phyloP scores from a whole-genome alignment of 257 asterid genomes.

The Plantago ovata region DNA sequence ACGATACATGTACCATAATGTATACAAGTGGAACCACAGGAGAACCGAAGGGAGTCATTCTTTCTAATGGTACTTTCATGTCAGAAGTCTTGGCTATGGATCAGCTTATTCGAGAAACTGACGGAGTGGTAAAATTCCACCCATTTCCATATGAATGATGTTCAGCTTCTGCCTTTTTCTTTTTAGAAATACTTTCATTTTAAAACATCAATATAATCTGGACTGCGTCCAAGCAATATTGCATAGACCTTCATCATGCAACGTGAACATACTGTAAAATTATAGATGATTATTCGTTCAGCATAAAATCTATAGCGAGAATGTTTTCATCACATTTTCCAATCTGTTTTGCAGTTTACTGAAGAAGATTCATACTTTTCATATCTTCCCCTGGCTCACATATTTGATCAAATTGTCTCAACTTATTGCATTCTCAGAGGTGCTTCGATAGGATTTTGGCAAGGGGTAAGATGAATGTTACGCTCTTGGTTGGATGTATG shows the following conservation, averaged over 20 bases:
- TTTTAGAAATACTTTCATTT: background rate
- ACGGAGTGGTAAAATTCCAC: slow-evolving; percentile 41
- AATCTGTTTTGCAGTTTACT: slow-evolving; percentile 40
- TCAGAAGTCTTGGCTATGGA: slow-evolving; percentile 79
- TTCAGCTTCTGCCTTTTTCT: background rate
- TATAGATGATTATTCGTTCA: background rate
- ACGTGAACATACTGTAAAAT: too few relatives aligned
- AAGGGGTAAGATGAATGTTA: slow-evolving; percentile 56
- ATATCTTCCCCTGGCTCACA: slow-evolving; percentile 90
- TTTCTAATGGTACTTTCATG: slow-evolving; percentile 65
- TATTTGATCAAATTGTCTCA: slow-evolving; percentile 82
- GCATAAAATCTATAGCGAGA: background rate
- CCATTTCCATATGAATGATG: background rate
- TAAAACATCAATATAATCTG: background rate
- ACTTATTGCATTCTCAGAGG: slow-evolving; percentile 66
- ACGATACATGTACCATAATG: slow-evolving; percentile 74
- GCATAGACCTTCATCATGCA: too few relatives aligned
- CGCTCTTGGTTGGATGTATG: background rate
- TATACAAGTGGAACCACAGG: slow-evolving; percentile 98
- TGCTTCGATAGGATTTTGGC: slow-evolving; percentile 93
- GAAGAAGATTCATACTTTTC: slow-evolving; percentile 81
- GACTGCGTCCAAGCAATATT: too few relatives aligned
- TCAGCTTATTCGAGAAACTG: slow-evolving; percentile 62
- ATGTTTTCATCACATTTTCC: background rate
- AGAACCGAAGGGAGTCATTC: slow-evolving; percentile 91